phyloP scores from a whole-genome alignment of 257 asterid genomes.

The Lycium barbarum region DNA sequence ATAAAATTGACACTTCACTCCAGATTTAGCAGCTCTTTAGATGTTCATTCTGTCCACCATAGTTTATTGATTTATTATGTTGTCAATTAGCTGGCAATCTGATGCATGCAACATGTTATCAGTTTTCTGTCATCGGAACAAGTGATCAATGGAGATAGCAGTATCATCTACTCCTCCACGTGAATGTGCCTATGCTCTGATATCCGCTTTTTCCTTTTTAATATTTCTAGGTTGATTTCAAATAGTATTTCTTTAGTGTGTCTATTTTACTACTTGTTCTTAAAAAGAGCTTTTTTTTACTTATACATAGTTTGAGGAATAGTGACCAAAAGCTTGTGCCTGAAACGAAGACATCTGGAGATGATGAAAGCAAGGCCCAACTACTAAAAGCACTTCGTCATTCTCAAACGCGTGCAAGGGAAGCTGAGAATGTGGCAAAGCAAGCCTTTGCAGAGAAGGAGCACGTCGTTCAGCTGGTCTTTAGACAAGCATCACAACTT shows the following conservation, averaged over 20 bases:
- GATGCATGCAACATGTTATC: neutral
- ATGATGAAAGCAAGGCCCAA: conserved; percentile 54
- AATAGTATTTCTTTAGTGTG: neutral
- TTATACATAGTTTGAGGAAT: conserved; percentile 32
- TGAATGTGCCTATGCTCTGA: neutral
- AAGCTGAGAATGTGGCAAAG: conserved; percentile 82
- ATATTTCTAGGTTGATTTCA: neutral
- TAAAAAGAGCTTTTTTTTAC: neutral
- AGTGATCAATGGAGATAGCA: conserved; percentile 10
- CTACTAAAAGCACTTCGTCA: conserved; percentile 80
- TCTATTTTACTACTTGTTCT: neutral
- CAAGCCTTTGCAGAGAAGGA: conserved; percentile 77
- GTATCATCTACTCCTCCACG: neutral
- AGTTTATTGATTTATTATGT: neutral
- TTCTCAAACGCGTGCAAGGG: conserved; percentile 97
- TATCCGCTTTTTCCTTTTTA: neutral
- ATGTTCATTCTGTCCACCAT: neutral
- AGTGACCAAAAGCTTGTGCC: conserved; percentile 45
- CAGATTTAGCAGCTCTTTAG: neutral
- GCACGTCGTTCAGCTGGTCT: conserved; percentile 65
- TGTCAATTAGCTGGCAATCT: neutral
- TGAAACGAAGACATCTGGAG: conserved; percentile 33
- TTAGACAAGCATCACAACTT: conserved; percentile 85
- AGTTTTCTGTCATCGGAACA: neutral
- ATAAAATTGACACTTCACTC: neutral